Evolutionary conservation across 495 filamentous ascomycete genomes (phyloP), one percentile per base, ranked within the genome.

Genomic region (Penicillium goetzii): DNA sequence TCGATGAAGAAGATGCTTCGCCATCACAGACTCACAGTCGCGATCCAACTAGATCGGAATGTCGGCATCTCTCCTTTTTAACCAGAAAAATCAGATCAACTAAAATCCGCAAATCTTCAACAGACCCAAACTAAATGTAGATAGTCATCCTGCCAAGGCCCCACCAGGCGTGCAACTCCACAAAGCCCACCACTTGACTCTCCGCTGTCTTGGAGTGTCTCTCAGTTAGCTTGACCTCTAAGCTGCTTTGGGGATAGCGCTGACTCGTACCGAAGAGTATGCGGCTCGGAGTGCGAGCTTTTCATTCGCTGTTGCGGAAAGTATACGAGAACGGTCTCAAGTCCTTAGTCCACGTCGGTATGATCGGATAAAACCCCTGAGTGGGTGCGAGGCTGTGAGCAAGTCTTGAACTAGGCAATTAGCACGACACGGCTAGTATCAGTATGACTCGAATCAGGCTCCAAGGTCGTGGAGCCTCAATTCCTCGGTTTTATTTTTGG

Each of bases 321-420:
- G 21, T 40, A 57, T 26, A 62, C 54, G 60, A 62, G 30, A 21
- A 38, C 23, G 32, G 60, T 62, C 60, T 57, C 43, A 51, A 47
- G 26, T 14, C n/a, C n/a, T n/a, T n/a, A n/a, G n/a, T n/a, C 3
- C 23, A 38, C 26, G 43, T 41, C 60, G 53, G 60, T 8, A 38
- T 38, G 32, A 30, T 41, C 34, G 34, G 60, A 38, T 33, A 41
- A 51, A 41, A n/a, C 53, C 60, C 54, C 54, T 58, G 43, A 52
- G n/a, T 26, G 11, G 12, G 30, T 28, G 32, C 14, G 25, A 19
- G 23, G n/a, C n/a, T n/a, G n/a, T n/a, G n/a, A n/a, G n/a, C n/a
- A 2, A 56, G 36, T 26, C 56, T 25, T 32, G 26, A 17, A 49
- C n/a, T 8, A 43, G 40, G 38, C 17, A 2, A 15, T 38, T 55